Base-by-base conservation (phyloP, 2,329 filamentous ascomycete genomes). In the Chaetomium sp. region DNA sequence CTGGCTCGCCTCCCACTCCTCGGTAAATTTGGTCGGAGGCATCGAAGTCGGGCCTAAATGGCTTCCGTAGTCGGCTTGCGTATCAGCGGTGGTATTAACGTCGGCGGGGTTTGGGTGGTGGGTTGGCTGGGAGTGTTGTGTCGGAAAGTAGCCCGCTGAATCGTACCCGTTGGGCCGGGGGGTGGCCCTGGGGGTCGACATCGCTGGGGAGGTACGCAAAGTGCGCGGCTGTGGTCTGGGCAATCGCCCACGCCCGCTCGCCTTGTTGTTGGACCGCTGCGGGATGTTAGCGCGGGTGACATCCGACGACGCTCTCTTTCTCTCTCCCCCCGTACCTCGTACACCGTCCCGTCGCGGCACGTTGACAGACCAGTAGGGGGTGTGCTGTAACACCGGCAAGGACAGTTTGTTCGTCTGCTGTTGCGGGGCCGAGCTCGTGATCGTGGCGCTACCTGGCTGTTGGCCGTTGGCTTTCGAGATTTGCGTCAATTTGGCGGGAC, bases 1-100 rank as follows among this genome's bases (percentile, higher is more conserved):
- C 64, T 82, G 83, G 64, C 79, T 83, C 50, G 81, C 82, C 71
- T 88, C 85, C 78, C 86, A 88, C 73, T 87, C 82, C 68, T 89
- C 85, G 62, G 80, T 84, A 65, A 88, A 87, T 63, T 76, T 81
- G 59, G 82, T 76, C 58, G 68, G 61, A n/a, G 61, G 64, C 36
- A 58, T 59, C 6, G 61, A 61, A 12, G 56, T 44, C 4, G 66
- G 63, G 8, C 62, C 59, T 27, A 50, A 55, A 44, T 62, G 59
- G 45, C 56, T 61, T 47, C 63, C 64, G 55, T 61, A 62, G 33
- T 61, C 58, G 19, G 65, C 62, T 33, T 68, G 67, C 5, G 71
- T 60, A 60, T 74, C 73, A 43, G 70, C 67, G 19, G 69, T 49
- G 2, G 72, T 71, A 57, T 73, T 73, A 52, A 72, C 72, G 57